A percentile compares a stretch with the other conserved stretches of the same genome.
phyloP scores from a whole-genome alignment of 2,329 filamentous ascomycete genomes.

The Trichoderma sp. region DNA sequence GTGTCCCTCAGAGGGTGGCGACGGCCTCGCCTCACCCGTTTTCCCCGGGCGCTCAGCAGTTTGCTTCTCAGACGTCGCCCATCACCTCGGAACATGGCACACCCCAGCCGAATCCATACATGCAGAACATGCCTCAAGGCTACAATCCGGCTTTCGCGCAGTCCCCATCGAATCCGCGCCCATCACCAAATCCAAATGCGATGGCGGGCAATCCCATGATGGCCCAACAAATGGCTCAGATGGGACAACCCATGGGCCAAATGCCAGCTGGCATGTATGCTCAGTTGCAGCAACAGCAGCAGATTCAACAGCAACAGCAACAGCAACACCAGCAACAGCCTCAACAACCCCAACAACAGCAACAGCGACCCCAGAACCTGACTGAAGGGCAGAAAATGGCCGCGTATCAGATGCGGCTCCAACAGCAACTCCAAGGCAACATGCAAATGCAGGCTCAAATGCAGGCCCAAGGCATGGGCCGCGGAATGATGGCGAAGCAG shows the following conservation, averaged over 20 bases:
- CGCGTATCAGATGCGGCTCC: slow-evolving; percentile 80
- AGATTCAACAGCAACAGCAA: slow-evolving; percentile 47
- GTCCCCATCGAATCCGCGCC: slow-evolving; percentile 56
- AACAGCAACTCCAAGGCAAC: slow-evolving; percentile 68
- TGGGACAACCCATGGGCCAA: slow-evolving; percentile 50
- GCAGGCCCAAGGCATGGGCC: slow-evolving; percentile 48
- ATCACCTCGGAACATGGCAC: slow-evolving; percentile 76
- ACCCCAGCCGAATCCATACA: slow-evolving; percentile 71
- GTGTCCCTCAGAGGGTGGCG: slow-evolving; percentile 77
- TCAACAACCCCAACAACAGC: slow-evolving; percentile 56
- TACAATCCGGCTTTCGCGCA: slow-evolving; percentile 62
- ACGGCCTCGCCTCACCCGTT: slow-evolving; percentile 93
- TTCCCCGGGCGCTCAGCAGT: slow-evolving; percentile 73
- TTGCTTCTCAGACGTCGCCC: slow-evolving; percentile 71
- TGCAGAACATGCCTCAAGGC: slow-evolving; percentile 60
- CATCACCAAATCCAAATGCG: slow-evolving; percentile 56
- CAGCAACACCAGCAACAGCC: slow-evolving; percentile 58
- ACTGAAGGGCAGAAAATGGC: slow-evolving; percentile 73
- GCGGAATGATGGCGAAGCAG: slow-evolving; percentile 57
- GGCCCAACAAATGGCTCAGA: slow-evolving; percentile 52
- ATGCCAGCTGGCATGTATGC: slow-evolving; percentile 47
- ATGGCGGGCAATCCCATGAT: slow-evolving; percentile 57
- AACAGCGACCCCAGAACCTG: slow-evolving; percentile 38
- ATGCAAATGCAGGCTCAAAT: slow-evolving; percentile 55
- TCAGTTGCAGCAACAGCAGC: slow-evolving; percentile 46